Percentiles rank a stretch among this genome's conserved stretches.
phyloP scores from a whole-genome alignment of 1,139 yeast species.

The Wickerhamiella infanticola region DNA sequence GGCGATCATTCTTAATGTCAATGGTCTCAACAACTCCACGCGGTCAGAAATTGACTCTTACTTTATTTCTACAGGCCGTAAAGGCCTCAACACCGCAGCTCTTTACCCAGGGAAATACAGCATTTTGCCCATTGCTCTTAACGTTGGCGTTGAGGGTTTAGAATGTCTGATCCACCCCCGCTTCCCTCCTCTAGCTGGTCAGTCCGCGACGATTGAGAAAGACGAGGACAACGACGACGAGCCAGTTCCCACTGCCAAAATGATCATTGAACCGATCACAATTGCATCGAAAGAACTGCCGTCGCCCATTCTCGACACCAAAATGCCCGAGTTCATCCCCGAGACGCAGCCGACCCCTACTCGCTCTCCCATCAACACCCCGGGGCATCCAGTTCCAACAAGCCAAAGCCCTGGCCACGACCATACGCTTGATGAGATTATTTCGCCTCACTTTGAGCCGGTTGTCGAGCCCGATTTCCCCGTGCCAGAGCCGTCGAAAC shows the following conservation, averaged over 20 bases:
- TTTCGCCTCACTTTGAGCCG: conserved; percentile 1
- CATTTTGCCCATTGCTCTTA: conserved; percentile 11
- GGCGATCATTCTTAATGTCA: conserved; percentile 4
- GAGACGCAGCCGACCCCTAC: background rate
- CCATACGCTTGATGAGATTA: background rate
- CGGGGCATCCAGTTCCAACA: background rate
- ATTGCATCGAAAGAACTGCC: background rate
- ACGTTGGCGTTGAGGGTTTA: conserved; percentile 21
- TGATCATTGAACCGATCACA: background rate
- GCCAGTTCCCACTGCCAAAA: background rate
- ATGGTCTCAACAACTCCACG: conserved; percentile 12
- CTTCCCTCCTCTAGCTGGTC: conserved; percentile 13
- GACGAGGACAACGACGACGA: conserved; percentile 7
- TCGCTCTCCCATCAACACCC: background rate
- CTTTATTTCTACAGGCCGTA: conserved; percentile 5
- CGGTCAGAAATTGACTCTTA: conserved; percentile 10
- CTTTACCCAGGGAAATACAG: conserved; percentile 15
- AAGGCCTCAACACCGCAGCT: conserved; percentile 5
- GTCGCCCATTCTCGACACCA: background rate
- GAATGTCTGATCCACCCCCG: conserved; percentile 19
- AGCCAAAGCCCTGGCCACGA: background rate
- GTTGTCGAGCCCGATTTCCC: background rate
- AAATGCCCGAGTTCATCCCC: background rate
- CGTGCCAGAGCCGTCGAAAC: conserved; percentile 1
- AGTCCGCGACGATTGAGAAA: conserved; percentile 4